Percentiles rank a stretch among this genome's conserved stretches.
Conservation (phyloP, 2,329 filamentous ascomycete genomes). For the Fusarium sambucinum region DNA sequence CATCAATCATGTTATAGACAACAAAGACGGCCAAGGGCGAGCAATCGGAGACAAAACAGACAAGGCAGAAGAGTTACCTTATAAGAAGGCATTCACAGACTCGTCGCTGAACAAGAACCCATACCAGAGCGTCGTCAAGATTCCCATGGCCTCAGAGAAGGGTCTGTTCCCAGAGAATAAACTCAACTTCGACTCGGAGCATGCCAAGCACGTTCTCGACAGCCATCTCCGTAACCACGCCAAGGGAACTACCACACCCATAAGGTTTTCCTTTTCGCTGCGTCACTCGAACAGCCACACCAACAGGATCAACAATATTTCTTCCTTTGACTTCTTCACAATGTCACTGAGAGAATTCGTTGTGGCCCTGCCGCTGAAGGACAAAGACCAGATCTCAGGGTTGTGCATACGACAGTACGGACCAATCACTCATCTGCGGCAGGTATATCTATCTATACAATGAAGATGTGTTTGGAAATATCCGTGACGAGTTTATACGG, state of each 20-base stretch:
- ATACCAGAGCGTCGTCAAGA: background rate
- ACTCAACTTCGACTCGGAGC: background rate
- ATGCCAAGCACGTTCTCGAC: background rate
- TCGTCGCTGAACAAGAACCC: background rate
- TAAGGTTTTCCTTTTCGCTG: slow-evolving; percentile 18
- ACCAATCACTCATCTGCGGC: background rate
- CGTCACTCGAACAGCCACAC: background rate
- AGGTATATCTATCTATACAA: slow-evolving; percentile 36
- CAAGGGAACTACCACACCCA: background rate
- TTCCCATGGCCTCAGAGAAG: background rate
- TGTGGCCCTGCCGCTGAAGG: slow-evolving; percentile 12
- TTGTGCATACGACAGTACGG: slow-evolving; percentile 18
- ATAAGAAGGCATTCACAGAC: background rate
- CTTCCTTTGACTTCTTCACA: slow-evolving; percentile 1
- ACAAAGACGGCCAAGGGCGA: background rate
- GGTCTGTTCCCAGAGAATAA: background rate
- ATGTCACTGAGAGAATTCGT: slow-evolving; percentile 24
- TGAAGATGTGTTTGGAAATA: slow-evolving; percentile 17
- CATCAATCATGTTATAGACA: too few relatives aligned
- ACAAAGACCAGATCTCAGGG: slow-evolving; percentile 22
- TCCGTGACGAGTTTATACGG: slow-evolving; percentile 12
- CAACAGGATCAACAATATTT: slow-evolving; percentile 2
- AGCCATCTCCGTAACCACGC: slow-evolving; percentile 7
- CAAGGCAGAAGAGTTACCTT: background rate
- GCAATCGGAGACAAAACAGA: too few relatives aligned